Percentiles rank a stretch among this genome's conserved stretches.
These are phyloP conservation scores for Hyaloscypha bicolor DNA, from an alignment of 495 filamentous ascomycete genomes.

Conservation along the genomic window DNA sequence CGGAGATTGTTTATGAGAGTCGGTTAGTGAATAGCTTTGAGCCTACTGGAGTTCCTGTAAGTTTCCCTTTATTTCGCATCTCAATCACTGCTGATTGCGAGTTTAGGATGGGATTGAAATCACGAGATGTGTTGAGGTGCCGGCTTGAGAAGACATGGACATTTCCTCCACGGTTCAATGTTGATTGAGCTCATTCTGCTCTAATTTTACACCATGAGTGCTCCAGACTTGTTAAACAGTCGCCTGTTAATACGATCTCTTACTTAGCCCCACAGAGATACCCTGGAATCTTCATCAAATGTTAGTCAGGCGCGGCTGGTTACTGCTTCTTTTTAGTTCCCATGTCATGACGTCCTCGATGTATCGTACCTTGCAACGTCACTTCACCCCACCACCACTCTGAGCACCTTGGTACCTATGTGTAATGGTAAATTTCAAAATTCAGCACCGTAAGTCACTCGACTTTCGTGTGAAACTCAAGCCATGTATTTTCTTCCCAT, in stretches of 20 bases:
- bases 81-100: constrained; percentile 12
- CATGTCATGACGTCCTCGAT: background rate
- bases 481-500: background rate
- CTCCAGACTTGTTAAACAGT: background rate
- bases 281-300: background rate
- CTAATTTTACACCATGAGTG: background rate
- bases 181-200: no score
- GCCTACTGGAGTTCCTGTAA: constrained; percentile 55
- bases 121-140: constrained; percentile 58
- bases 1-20: constrained; percentile 70
- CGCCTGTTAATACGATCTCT: background rate
- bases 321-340: background rate
- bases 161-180: background rate
- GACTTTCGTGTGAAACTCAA: background rate
- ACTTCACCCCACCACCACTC: background rate
- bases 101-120: constrained; percentile 73
- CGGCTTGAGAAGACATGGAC: background rate
- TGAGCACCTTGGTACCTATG: background rate
- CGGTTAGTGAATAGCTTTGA: constrained; percentile 65
- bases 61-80: background rate
- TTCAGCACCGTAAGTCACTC: background rate
- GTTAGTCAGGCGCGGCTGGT: background rate
- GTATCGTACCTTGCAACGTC: background rate
- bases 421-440: background rate
- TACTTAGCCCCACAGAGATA: background rate